phyloP scores from a whole-genome alignment of 352 stramenopile genomes.

The Globisporangium ultimum region DNA sequence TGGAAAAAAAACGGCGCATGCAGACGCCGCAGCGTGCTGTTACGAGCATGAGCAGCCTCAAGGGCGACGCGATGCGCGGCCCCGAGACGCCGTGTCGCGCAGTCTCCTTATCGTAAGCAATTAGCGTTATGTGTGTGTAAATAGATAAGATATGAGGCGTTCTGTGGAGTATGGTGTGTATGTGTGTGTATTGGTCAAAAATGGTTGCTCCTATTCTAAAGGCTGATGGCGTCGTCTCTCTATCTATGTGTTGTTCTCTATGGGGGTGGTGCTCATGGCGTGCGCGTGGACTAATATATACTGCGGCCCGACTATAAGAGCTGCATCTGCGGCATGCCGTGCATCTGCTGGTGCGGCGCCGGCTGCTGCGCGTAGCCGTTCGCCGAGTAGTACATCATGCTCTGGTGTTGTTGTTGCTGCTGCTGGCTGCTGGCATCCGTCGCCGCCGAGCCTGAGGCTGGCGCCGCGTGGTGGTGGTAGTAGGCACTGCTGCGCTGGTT shows the following conservation, averaged over 20 bases:
- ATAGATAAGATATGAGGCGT: neutral
- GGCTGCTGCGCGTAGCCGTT: slow-evolving; percentile 40
- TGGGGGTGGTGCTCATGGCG: neutral
- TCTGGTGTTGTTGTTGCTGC: slow-evolving; percentile 12
- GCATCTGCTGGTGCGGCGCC: slow-evolving; percentile 50
- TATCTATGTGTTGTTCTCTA: slow-evolving; percentile 13
- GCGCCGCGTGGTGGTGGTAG: slow-evolving; percentile 36
- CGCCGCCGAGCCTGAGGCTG: slow-evolving; percentile 13
- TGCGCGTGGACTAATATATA: slow-evolving; percentile 21
- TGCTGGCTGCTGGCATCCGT: slow-evolving; percentile 24
- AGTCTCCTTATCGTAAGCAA: neutral
- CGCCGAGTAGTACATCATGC: slow-evolving; percentile 74
- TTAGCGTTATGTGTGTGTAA: neutral
- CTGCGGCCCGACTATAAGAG: slow-evolving; percentile 50
- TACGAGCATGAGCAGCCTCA: slow-evolving; percentile 14
- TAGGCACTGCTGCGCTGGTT: slow-evolving; percentile 52
- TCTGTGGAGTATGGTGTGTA: too few species aligned
- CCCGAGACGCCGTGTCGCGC: slow-evolving; percentile 13
- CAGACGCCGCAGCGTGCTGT: slow-evolving; percentile 3
- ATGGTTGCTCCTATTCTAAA: slow-evolving; percentile 1
- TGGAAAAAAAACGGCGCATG: slow-evolving; percentile 47
- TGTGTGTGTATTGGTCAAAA: neutral
- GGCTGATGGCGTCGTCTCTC: neutral
- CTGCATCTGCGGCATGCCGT: slow-evolving; percentile 72
- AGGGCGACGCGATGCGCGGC: slow-evolving; percentile 51